Base-by-base conservation (phyloP, 2,329 filamentous ascomycete genomes). In the Fusarium verrucosum region DNA sequence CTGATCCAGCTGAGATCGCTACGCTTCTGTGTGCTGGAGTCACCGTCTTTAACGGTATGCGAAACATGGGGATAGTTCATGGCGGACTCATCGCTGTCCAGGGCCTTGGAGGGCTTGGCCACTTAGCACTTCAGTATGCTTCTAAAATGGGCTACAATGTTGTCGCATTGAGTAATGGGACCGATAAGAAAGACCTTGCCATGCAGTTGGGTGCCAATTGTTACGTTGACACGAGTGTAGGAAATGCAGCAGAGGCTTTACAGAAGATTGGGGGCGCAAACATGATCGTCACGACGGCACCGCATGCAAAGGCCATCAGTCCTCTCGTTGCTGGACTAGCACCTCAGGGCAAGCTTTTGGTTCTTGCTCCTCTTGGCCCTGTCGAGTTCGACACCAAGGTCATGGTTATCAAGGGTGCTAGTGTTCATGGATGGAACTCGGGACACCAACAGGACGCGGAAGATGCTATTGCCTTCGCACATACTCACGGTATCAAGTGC, bases 121-220 rank as follows among this genome's bases (percentile, higher is more conserved):
- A 94, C 73, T 74, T 94, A 26, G 91, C 89, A 0, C 87, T 94
- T 30, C 90, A 93, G 73, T 94, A 89, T 72, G 89, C 90, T 2
- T 81, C 80, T 43, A 87, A 87, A 75, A 92, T 93, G 90, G 91
- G 91, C 10, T 92, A 89, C 77, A 83, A 85, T 49, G 86, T 91
- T 4, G 86, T 87, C 2, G 91, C 89, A 1, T 81, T 94, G 50
- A 89, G 86, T 7, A 85, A 85, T 0, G 87, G 87, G 7, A 82
- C 86, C 56, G 81, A 79, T 66, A 94, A 94, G 80, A 83, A 83
- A 62, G 83, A 87, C 0, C 90, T 92, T 71, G 89, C 90, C 0
- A 74, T 67, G 58, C 57, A 76, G 42, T 72, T 82, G 3, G 80
- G 80, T 3, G 80, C 79, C 2, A 72, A 75, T 59, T 75, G 79